These are phyloP conservation scores for Pisolithus marmoratus DNA, from an alignment of 768 basidiomycete species.

Conservation along the genomic window DNA sequence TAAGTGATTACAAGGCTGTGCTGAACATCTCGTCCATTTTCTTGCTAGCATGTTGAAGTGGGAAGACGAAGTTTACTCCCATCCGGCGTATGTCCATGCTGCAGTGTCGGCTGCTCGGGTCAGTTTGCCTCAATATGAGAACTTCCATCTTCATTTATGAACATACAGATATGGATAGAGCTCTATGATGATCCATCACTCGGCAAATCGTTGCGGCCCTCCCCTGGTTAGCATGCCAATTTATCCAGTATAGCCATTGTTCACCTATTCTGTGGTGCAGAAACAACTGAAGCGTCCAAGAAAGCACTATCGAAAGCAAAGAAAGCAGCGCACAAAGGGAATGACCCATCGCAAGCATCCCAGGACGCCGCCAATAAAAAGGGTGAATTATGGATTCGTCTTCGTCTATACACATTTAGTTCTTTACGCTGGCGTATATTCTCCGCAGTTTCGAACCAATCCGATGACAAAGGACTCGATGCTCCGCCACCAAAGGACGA, in stretches of 20 bases:
- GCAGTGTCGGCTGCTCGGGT: constrained; percentile 71
- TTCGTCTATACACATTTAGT: constrained; percentile 5
- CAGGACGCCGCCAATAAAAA: constrained; percentile 53
- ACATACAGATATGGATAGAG: constrained; percentile 61
- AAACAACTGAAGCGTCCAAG: constrained; percentile 42
- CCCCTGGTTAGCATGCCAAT: constrained; percentile 25
- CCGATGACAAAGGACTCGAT: constrained; percentile 71
- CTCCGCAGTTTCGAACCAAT: constrained; percentile 15
- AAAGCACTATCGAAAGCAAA: constrained; percentile 86
- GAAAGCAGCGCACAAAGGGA: constrained; percentile 60
- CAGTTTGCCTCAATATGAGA: constrained; percentile 11
- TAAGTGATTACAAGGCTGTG: constrained; percentile 33
- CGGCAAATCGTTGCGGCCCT: constrained; percentile 33
- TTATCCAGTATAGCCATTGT: constrained; percentile 30
- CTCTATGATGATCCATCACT: constrained; percentile 69
- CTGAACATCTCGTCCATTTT: constrained; percentile 1
- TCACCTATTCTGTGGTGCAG: constrained; percentile 7
- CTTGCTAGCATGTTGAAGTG: constrained; percentile 63
- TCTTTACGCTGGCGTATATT: constrained; percentile 7
- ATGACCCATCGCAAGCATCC: constrained; percentile 32
- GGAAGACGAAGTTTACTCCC: constrained; percentile 75
- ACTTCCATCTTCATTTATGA: constrained; percentile 8
- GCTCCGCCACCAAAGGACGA: constrained; percentile 57
- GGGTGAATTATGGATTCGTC: constrained; percentile 35
- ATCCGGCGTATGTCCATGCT: constrained; percentile 70